A percentile compares a stretch with the other conserved stretches of the same genome.
Evolutionary conservation across 2,329 filamentous ascomycete genomes (phyloP).

Genomic region (Lachnellula subtilissima): DNA sequence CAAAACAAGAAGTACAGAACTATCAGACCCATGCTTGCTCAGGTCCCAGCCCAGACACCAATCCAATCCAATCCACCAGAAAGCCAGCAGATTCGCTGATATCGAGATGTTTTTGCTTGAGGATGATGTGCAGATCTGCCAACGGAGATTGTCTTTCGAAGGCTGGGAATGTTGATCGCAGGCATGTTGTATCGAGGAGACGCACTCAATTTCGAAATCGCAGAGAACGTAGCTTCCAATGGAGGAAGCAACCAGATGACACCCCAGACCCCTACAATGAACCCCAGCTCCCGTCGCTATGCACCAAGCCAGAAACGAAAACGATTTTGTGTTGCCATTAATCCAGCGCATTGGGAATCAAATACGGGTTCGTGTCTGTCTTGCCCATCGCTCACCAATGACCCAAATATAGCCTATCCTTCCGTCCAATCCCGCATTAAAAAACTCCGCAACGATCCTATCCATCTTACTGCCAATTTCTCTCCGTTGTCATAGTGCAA

Average conservation of each 20-base stretch:
- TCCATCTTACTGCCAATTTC: conserved; percentile 22
- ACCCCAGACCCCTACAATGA: conserved; percentile 18
- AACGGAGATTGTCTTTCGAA: neutral
- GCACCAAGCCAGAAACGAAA: conserved; percentile 20
- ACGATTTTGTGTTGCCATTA: conserved; percentile 13
- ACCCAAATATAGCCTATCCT: conserved; percentile 21
- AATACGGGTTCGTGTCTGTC: conserved; percentile 12
- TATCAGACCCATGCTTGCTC: neutral
- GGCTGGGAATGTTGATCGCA: neutral
- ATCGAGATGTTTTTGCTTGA: neutral
- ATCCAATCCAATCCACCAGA: neutral
- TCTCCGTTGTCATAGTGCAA: conserved; percentile 3
- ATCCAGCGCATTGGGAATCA: conserved; percentile 14
- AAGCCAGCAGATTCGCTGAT: neutral
- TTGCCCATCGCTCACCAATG: conserved; percentile 14
- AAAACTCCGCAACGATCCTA: conserved; percentile 30
- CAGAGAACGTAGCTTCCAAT: neutral
- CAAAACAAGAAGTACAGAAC: conserved; percentile 7
- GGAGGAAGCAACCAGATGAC: neutral
- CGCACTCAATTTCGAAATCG: neutral
- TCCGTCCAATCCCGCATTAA: conserved; percentile 32
- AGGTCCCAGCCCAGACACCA: neutral
- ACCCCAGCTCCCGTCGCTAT: conserved; percentile 27
- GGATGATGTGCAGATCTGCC: neutral
- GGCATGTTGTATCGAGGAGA: neutral